Evolutionary conservation across 23 red algal genomes (phyloP), one percentile per base, ranked within the genome.

Genomic region (Gracilaria gracilis): DNA sequence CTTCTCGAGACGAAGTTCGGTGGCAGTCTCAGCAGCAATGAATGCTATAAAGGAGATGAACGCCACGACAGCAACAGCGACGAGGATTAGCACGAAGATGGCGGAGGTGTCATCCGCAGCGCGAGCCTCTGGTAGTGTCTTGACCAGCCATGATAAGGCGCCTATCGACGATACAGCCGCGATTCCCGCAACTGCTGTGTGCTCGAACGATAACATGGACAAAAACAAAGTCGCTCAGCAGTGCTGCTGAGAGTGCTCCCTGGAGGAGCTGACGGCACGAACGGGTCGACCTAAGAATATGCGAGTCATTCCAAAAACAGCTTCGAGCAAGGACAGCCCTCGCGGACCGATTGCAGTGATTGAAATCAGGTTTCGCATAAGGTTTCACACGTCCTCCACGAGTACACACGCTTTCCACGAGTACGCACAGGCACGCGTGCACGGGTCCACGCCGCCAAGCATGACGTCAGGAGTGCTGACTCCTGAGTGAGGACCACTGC

Each of bases 41-140:
- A 77, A 77, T 0, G 72, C 72, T 0, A 77, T 46, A 42, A 77
- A 77, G 2, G 72, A 49, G 72, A 48, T 77, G 72, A 77, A 77
- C 14, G 46, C 38, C 1, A 77, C 72, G 39, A 77, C 46, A 13
- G 72, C 72, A 28, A 51, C 20, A 0, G 72, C 72, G 6, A 77
- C 72, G 23, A 77, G 72, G n/a, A 51, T 77, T 34, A 77, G 72
- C 20, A 77, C 21, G 72, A 77, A 49, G 0, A 77, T 20, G 32
- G 15, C 64, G 23, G 42, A 50, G 23, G 27, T 13, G 16, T 42
- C 40, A 15, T 77, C 72, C 0, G 20, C 16, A 0, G 23, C 72
- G 40, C 46, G 20, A 9, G 38, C 72, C 4, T 34, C 46, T 17
- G 40, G 72, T 4, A 77, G 42, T 16, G 72, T 77, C 23, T 77